Evolutionary conservation across 1,284 basidiomycete genomes (phyloP).

Genomic region (Mycocalia duriaeana): DNA sequence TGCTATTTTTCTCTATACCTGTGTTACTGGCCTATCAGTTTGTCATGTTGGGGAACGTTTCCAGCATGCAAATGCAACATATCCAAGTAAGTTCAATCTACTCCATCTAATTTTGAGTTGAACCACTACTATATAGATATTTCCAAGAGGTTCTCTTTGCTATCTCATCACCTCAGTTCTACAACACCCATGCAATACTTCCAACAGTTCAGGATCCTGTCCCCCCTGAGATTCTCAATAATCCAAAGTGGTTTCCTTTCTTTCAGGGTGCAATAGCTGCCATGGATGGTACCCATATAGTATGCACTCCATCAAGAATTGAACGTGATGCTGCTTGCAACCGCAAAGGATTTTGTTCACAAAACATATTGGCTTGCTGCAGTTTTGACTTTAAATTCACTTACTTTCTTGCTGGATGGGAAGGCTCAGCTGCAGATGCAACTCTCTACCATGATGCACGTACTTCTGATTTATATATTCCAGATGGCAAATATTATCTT

Average conservation of each 20-base stretch:
- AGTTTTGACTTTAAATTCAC: slow-evolving; percentile 26
- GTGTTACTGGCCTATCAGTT: slow-evolving; percentile 24
- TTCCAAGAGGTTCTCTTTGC: slow-evolving; percentile 19
- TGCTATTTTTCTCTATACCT: slow-evolving; percentile 29
- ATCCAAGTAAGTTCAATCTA: slow-evolving; percentile 18
- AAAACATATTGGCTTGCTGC: slow-evolving; percentile 28
- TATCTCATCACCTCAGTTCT: slow-evolving; percentile 20
- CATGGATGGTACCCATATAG: slow-evolving; percentile 36
- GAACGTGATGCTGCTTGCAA: slow-evolving; percentile 21
- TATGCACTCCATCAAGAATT: slow-evolving; percentile 17
- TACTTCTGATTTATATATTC: slow-evolving; percentile 22
- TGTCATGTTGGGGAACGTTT: slow-evolving; percentile 27
- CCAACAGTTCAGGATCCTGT: slow-evolving; percentile 16
- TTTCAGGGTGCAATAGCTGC: slow-evolving; percentile 32
- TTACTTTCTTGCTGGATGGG: slow-evolving; percentile 32
- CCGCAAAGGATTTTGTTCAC: slow-evolving; percentile 28
- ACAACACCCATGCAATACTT: slow-evolving; percentile 23
- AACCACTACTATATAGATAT: slow-evolving; percentile 14
- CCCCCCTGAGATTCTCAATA: slow-evolving; percentile 18
- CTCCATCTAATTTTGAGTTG: background rate
- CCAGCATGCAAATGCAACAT: slow-evolving; percentile 25
- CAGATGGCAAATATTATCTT: slow-evolving; percentile 28
- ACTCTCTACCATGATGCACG: slow-evolving; percentile 23
- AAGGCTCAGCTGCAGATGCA: slow-evolving; percentile 30
- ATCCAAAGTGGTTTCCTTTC: slow-evolving; percentile 32